Conservation (phyloP, 2,329 filamentous ascomycete species). For the Mycosphaerella arachidis region DNA sequence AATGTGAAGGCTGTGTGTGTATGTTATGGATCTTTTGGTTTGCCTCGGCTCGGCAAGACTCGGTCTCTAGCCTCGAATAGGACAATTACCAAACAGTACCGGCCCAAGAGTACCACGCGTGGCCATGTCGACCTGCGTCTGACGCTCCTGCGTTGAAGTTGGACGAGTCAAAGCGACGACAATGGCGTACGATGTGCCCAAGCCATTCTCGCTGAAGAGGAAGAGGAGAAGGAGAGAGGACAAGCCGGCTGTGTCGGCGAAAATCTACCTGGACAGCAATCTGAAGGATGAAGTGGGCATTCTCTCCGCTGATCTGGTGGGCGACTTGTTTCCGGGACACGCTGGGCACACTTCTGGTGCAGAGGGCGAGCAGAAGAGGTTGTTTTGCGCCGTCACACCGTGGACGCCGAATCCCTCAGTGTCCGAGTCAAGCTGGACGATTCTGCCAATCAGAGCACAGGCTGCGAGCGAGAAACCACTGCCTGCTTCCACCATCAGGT, state of each 20-base stretch:
- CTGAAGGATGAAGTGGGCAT: slow-evolving; percentile 81
- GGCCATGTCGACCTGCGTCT: not conserved
- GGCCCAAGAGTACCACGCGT: slow-evolving; percentile 1
- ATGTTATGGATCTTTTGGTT: not conserved
- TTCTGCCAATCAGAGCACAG: slow-evolving; percentile 64
- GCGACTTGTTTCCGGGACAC: slow-evolving; percentile 65
- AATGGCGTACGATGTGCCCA: slow-evolving; percentile 44
- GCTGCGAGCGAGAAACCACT: slow-evolving; percentile 55
- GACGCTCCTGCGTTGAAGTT: not conserved
- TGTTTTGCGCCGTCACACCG: slow-evolving; percentile 65
- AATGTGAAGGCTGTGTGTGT: not conserved
- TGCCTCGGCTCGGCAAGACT: not conserved
- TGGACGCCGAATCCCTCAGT: slow-evolving; percentile 58
- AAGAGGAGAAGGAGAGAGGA: slow-evolving; percentile 53
- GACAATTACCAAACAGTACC: not conserved
- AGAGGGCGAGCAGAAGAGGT: slow-evolving; percentile 32
- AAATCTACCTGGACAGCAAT: slow-evolving; percentile 78
- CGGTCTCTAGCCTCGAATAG: not conserved
- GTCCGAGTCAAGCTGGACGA: slow-evolving; percentile 71
- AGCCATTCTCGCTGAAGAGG: slow-evolving; percentile 46
- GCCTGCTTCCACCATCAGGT: slow-evolving; percentile 72
- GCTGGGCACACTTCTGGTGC: not conserved
- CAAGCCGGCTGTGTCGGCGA: slow-evolving; percentile 71
- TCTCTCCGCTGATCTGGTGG: slow-evolving; percentile 79
- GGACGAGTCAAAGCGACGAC: slow-evolving; percentile 6